Conservation (phyloP, 306 rosid genomes). For the Styphnolobium japonicum region DNA sequence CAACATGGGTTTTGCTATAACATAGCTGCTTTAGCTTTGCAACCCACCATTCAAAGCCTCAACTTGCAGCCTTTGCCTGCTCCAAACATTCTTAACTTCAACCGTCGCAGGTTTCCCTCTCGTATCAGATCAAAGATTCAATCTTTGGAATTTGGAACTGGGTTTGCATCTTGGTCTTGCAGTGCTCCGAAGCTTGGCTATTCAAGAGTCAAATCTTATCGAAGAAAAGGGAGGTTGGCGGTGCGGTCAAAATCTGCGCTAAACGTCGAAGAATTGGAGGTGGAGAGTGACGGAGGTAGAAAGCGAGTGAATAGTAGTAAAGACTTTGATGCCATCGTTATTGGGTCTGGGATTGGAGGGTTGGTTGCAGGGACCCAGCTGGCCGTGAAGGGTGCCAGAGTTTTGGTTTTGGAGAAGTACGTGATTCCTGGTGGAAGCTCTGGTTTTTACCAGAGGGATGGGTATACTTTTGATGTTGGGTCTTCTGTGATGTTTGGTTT, state of each 20-base stretch:
- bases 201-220: not conserved
- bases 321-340: slow-evolving; percentile 77
- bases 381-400: slow-evolving; percentile 91
- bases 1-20: slow-evolving; percentile 19
- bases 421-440: slow-evolving; percentile 99
- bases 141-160: slow-evolving; percentile 20
- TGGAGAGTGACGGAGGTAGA: slow-evolving; percentile 39
- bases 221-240: slow-evolving; percentile 25
- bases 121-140: slow-evolving; percentile 33
- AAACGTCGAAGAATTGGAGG: slow-evolving; percentile 34
- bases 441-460: slow-evolving; percentile 83
- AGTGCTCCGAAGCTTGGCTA: not conserved
- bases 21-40: not conserved
- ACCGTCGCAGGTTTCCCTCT: too few relatives aligned
- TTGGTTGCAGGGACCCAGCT: slow-evolving; percentile 88
- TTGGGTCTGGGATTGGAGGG: slow-evolving; percentile 97
- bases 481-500: slow-evolving; percentile 99
- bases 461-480: slow-evolving; percentile 92
- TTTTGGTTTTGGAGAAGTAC: slow-evolving; percentile 90
- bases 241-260: slow-evolving; percentile 41
- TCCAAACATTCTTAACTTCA: not conserved
- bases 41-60: slow-evolving; percentile 8
- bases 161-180: slow-evolving; percentile 18
- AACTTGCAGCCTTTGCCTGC: not conserved
- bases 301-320: slow-evolving; percentile 18